Conservation (phyloP, 2,329 filamentous ascomycete species). For the Calonectria henricotiae region DNA sequence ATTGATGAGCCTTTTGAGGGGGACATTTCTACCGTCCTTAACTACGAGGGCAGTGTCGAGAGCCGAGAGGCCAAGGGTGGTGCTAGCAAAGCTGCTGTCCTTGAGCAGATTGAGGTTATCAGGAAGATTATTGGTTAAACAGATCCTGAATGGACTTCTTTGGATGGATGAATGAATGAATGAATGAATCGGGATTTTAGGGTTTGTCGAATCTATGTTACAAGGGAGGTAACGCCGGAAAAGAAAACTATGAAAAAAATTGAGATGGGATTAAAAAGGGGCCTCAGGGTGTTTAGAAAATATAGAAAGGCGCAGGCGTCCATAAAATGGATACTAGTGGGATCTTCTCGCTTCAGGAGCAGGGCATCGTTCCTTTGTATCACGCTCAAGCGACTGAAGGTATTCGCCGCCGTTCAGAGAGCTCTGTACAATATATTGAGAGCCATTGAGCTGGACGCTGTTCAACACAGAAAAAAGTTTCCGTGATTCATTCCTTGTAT, state of each 20-base stretch:
- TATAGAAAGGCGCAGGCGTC: slow-evolving; percentile 1
- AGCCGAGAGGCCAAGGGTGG: slow-evolving; percentile 83
- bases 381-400: not conserved
- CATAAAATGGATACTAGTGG: not conserved
- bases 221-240: not conserved
- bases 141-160: not conserved
- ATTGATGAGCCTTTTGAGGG: slow-evolving; percentile 80
- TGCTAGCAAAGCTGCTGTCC: slow-evolving; percentile 79
- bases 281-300: not conserved
- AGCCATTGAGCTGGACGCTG: not conserved
- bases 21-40: slow-evolving; percentile 80
- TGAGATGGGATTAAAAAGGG: not conserved
- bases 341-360: not conserved
- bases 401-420: not conserved
- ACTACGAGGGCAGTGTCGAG: slow-evolving; percentile 90
- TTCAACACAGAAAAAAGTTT: not conserved
- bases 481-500: too few species aligned
- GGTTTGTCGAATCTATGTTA: slow-evolving; percentile 20
- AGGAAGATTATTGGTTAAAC: slow-evolving; percentile 57
- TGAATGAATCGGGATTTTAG: slow-evolving; percentile 20
- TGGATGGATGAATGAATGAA: not conserved
- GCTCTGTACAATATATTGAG: not conserved
- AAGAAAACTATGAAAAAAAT: not conserved
- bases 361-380: not conserved
- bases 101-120: slow-evolving; percentile 74